These are phyloP conservation scores for Escallonia rubra DNA, from an alignment of 129 eudicot species.

Conservation along the genomic window DNA sequence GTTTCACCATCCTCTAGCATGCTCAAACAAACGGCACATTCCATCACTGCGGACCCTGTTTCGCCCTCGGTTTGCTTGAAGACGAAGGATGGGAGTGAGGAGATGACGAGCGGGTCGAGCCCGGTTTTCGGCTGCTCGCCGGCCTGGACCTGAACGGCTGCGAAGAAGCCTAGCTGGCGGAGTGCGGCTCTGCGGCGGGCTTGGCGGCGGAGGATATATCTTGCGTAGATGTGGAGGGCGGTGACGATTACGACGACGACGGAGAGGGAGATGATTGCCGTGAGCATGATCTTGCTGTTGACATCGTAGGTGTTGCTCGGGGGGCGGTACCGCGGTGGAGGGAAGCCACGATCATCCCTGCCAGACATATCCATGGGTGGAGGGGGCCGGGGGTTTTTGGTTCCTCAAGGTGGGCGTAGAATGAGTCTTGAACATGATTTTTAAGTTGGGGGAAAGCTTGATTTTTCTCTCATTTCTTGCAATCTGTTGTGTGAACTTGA, in stretches of 20 bases:
- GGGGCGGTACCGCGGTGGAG: background rate
- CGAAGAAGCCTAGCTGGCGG: constrained; percentile 19
- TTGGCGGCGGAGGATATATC: constrained; percentile 60
- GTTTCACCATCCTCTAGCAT: constrained; percentile 42
- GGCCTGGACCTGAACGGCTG: constrained; percentile 5
- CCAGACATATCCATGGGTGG: background rate
- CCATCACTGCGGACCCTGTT: background rate
- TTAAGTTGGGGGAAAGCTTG: too few relatives aligned
- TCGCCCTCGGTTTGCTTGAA: constrained; percentile 14
- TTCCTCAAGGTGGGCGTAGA: background rate
- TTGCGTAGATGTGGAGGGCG: constrained; percentile 57
- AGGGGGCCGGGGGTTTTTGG: background rate
- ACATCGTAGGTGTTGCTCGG: constrained; percentile 1
- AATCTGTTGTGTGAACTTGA: too few relatives aligned
- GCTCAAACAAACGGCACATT: constrained; percentile 71
- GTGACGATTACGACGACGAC: constrained; percentile 52
- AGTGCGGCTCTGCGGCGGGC: constrained; percentile 36
- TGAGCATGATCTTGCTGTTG: constrained; percentile 46
- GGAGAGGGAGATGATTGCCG: constrained; percentile 46
- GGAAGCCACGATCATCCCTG: background rate
- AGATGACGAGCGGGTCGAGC: constrained; percentile 48
- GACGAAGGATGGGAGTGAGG: constrained; percentile 43
- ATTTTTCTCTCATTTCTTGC: too few relatives aligned
- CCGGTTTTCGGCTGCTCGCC: constrained; percentile 40
- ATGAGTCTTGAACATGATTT: too few relatives aligned